Evolutionary conservation across 768 basidiomycete genomes (phyloP).

Genomic region (Leccinum longicurvipes): DNA sequence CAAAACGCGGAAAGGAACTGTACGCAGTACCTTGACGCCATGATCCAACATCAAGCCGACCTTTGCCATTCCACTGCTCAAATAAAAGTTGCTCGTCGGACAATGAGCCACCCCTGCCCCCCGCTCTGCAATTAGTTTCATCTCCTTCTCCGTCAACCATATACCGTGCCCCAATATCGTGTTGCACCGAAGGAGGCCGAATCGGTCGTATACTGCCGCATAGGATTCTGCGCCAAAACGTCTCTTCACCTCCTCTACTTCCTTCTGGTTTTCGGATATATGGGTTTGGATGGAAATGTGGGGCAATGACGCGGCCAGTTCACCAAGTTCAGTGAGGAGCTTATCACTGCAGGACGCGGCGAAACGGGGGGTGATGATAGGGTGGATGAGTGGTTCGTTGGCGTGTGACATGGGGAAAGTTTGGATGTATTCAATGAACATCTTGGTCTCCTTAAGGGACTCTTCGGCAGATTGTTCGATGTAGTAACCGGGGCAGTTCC

Average conservation of each 20-base stretch:
- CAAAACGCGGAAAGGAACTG: background rate
- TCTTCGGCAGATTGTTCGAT: conserved; percentile 50
- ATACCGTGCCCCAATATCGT: conserved; percentile 87
- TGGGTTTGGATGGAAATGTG: conserved; percentile 83
- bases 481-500: conserved; percentile 70
- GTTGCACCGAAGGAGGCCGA: conserved; percentile 65
- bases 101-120: conserved; percentile 85
- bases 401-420: conserved; percentile 37
- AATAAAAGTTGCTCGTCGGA: conserved; percentile 88
- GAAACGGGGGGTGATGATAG: conserved; percentile 90
- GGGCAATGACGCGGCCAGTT: conserved; percentile 52
- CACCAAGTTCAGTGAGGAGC: conserved; percentile 58
- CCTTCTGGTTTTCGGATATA: conserved; percentile 75
- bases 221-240: conserved; percentile 72
- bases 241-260: conserved; percentile 58
- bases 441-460: conserved; percentile 60
- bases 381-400: conserved; percentile 65
- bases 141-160: conserved; percentile 68
- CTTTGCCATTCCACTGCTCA: conserved; percentile 78
- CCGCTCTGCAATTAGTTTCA: conserved; percentile 58
- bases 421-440: conserved; percentile 66
- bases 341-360: conserved; percentile 78
- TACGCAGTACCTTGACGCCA: conserved; percentile 67
- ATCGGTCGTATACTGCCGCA: conserved; percentile 74
- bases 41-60: conserved; percentile 74